Conservation (phyloP, 164 flowering plant genomes). For the Nelumbo lutea region DNA sequence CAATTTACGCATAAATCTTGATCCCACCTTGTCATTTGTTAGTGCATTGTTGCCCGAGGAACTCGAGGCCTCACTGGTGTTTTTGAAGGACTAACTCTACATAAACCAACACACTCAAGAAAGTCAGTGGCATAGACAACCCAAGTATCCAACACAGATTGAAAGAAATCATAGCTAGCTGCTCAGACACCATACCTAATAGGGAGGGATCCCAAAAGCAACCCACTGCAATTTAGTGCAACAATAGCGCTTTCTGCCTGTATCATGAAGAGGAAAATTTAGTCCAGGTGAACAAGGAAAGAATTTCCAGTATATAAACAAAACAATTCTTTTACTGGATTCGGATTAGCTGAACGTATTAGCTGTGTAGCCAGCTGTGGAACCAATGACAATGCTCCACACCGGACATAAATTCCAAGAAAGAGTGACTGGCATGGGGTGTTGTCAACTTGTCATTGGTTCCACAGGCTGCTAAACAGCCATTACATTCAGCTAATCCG, state of each 20-base stretch:
- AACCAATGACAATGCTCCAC: too few species aligned
- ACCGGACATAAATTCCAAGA: too few species aligned
- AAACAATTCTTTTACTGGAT: not conserved
- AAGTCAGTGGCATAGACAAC: not conserved
- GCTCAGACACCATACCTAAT: constrained; percentile 47
- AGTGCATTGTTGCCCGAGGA: constrained; percentile 41
- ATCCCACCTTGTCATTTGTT: not conserved
- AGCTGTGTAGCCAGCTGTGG: too few species aligned
- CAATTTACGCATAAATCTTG: not conserved
- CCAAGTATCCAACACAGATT: not conserved
- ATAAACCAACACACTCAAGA: not conserved
- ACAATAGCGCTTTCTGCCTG: constrained; percentile 97
- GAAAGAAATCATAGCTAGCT: not conserved
- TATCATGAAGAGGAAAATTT: constrained; percentile 10
- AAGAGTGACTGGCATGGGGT: too few species aligned
- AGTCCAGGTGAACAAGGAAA: not conserved
- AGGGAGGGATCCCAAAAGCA: constrained; percentile 67
- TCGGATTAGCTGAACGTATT: too few species aligned
- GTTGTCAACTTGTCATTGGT: too few species aligned
- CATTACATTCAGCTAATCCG: too few species aligned
- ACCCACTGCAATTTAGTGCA: constrained; percentile 87
- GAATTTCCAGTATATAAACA: not conserved
- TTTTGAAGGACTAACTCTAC: constrained; percentile 98
- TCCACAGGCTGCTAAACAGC: too few species aligned
- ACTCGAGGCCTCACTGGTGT: constrained; percentile 89